A percentile compares a stretch with the other conserved stretches of the same genome.
Evolutionary conservation across 768 basidiomycete species (phyloP).

Genomic region (Suillus bovinus): DNA sequence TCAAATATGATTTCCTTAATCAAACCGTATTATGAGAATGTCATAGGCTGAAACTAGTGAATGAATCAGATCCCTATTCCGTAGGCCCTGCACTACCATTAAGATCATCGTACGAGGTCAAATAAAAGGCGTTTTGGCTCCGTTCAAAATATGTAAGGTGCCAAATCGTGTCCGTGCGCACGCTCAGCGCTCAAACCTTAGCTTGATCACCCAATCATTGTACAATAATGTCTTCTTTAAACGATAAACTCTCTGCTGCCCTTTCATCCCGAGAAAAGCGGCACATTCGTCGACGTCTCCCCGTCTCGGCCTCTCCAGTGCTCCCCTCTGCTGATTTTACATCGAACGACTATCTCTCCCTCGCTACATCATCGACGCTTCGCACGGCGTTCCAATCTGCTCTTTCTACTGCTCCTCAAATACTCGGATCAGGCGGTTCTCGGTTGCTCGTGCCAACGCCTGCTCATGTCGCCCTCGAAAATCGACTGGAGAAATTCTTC

Average conservation of each 20-base stretch:
- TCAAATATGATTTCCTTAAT: neutral
- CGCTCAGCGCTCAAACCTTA: too few relatives aligned
- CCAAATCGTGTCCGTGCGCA: neutral
- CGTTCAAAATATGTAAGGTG: neutral
- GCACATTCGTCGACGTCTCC: conserved; percentile 70
- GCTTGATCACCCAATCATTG: neutral
- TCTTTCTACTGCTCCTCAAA: conserved; percentile 47
- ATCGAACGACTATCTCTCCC: conserved; percentile 93
- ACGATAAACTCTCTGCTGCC: conserved; percentile 47
- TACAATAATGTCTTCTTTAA: conserved; percentile 31
- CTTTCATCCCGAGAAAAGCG: conserved; percentile 65
- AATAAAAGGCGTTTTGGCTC: neutral
- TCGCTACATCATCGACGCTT: conserved; percentile 59
- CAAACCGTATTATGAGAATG: too few relatives aligned
- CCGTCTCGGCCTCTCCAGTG: conserved; percentile 39
- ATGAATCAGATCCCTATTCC: neutral
- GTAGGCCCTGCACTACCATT: neutral
- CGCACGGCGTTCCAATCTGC: conserved; percentile 58
- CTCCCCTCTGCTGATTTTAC: conserved; percentile 61
- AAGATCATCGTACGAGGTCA: neutral
- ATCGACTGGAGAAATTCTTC: conserved; percentile 66
- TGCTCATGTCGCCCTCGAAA: conserved; percentile 68
- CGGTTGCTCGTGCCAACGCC: conserved; percentile 69
- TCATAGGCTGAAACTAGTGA: neutral
- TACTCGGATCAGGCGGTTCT: conserved; percentile 88